Evolutionary conservation across 2,329 filamentous ascomycete genomes (phyloP).

Genomic region (Nemania abortiva): DNA sequence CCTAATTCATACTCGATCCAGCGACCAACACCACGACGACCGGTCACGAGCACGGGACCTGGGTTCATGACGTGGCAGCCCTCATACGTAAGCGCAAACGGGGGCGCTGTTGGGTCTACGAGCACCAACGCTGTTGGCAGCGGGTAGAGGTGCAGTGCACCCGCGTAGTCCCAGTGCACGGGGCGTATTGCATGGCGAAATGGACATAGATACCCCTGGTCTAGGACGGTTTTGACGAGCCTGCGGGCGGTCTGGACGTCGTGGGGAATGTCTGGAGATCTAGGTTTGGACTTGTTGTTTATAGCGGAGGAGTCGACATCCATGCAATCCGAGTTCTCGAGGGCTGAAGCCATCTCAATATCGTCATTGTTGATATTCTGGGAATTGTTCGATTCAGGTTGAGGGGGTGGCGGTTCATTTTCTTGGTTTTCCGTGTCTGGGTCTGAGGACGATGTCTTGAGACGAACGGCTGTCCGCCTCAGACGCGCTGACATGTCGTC

Average conservation of each 20-base stretch:
- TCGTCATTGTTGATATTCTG: slow-evolving; percentile 44
- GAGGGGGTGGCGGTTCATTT: slow-evolving; percentile 22
- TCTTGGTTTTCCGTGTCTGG: slow-evolving; percentile 43
- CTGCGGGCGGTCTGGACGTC: slow-evolving; percentile 74
- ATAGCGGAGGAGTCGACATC: slow-evolving; percentile 56
- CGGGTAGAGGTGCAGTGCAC: slow-evolving; percentile 84
- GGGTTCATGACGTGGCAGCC: slow-evolving; percentile 97
- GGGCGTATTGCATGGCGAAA: slow-evolving; percentile 85
- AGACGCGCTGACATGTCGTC: slow-evolving; percentile 88
- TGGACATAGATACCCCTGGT: slow-evolving; percentile 89
- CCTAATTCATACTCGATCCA: slow-evolving; percentile 91
- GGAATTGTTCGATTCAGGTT: slow-evolving; percentile 27
- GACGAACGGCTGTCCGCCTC: slow-evolving; percentile 78
- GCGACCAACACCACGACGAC: slow-evolving; percentile 74
- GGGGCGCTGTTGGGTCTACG: slow-evolving; percentile 82
- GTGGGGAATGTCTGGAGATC: slow-evolving; percentile 54
- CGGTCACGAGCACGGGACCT: slow-evolving; percentile 77
- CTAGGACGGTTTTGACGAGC: slow-evolving; percentile 89
- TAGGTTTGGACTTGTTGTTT: slow-evolving; percentile 20
- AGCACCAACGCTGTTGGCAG: slow-evolving; percentile 86
- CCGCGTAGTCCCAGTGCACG: slow-evolving; percentile 88
- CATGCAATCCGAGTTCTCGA: slow-evolving; percentile 54
- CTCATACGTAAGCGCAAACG: slow-evolving; percentile 92
- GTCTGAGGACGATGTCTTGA: slow-evolving; percentile 60
- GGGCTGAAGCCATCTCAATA: slow-evolving; percentile 52